Evolutionary conservation across 306 rosid species (phyloP).

Genomic region (Trichosanthes cucumerina): DNA sequence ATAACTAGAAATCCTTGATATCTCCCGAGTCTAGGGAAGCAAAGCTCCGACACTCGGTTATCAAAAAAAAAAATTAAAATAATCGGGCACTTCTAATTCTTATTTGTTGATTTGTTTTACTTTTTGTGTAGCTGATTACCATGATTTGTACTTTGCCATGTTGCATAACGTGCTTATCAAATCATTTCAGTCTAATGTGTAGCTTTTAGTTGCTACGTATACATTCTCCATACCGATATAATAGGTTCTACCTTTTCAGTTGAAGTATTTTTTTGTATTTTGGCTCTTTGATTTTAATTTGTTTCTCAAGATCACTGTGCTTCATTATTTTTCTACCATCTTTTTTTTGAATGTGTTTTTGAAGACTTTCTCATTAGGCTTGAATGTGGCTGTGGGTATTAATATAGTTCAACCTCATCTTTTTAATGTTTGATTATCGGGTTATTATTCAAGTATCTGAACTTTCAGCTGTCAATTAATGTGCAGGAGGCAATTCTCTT

Average conservation of each 20-base stretch:
- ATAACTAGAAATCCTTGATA: too few relatives aligned
- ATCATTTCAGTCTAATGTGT: background rate
- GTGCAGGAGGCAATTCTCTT: constrained; percentile 83
- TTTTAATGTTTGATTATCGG: background rate
- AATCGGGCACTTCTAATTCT: background rate
- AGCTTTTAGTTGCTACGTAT: background rate
- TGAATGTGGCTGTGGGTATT: background rate
- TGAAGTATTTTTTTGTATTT: background rate
- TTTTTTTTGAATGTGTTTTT: background rate
- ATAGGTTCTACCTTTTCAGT: background rate
- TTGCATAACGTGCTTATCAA: background rate
- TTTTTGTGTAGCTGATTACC: background rate
- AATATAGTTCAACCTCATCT: background rate
- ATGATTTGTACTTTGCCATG: background rate
- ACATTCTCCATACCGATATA: background rate
- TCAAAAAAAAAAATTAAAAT: too few relatives aligned
- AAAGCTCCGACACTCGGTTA: too few relatives aligned
- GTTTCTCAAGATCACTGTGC: background rate
- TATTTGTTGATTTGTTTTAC: too few relatives aligned
- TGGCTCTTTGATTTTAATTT: background rate
- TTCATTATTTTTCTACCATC: background rate
- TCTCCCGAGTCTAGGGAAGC: too few relatives aligned
- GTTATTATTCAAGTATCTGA: background rate
- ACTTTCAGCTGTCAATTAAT: background rate
- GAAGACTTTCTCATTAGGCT: background rate